Evolutionary conservation across 2,329 filamentous ascomycete species (phyloP).

Genomic region (Claviceps quebecensis): DNA sequence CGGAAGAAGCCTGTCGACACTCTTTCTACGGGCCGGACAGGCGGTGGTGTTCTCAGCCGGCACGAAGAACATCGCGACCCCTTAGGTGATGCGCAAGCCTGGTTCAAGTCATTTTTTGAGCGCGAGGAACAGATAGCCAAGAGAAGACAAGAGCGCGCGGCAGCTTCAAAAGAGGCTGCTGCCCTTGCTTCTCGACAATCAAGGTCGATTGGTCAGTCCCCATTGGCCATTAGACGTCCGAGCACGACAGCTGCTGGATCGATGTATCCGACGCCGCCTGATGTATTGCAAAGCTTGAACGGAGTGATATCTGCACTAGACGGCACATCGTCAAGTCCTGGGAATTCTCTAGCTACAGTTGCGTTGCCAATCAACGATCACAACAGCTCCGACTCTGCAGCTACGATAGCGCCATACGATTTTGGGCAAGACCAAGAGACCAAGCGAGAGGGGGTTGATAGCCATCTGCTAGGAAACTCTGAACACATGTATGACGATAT

Average conservation of each 20-base stretch:
- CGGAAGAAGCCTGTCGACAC: conserved; percentile 31
- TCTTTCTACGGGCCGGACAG: conserved; percentile 23
- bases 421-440: conserved; percentile 22
- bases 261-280: conserved; percentile 61
- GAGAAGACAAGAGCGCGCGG: conserved; percentile 37
- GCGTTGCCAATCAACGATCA: conserved; percentile 19
- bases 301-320: conserved; percentile 45
- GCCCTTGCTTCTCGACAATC: conserved; percentile 28
- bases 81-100: conserved; percentile 31
- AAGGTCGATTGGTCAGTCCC: conserved; percentile 36
- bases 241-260: conserved; percentile 34
- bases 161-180: conserved; percentile 26
- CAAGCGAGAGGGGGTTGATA: conserved; percentile 30
- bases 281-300: conserved; percentile 41
- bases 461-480: conserved; percentile 30
- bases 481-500: conserved; percentile 56
- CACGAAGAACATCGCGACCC: conserved; percentile 33
- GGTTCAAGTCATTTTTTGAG: conserved; percentile 30
- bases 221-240: conserved; percentile 34
- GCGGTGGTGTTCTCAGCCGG: conserved; percentile 23
- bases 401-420: conserved; percentile 12
- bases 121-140: conserved; percentile 33
- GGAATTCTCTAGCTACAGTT: conserved; percentile 23
- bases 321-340: conserved; percentile 40
- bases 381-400: conserved; percentile 10